Base-by-base conservation (phyloP, 345 rosid species). In the Gossypium sturtianum region DNA sequence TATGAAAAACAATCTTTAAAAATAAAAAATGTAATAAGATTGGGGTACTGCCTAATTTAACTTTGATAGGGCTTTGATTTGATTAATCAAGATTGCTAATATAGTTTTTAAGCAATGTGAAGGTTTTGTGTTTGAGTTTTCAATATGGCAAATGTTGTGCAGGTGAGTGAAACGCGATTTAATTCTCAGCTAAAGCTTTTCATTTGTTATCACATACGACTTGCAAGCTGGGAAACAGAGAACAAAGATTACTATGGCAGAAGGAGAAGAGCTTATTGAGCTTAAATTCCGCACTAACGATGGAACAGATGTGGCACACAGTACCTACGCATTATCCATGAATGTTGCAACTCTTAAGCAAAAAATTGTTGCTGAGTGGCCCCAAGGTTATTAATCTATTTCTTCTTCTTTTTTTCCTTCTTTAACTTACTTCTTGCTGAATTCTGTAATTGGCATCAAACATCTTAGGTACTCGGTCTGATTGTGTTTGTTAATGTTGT, bases 331-430 rank as follows among this genome's bases (percentile, higher is more conserved):
- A 8, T 64, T 76, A 38, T 81, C 86, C 66, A 81, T 58, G 47
- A 79, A 82, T 12, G 71, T 84, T 67, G 79, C 82, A 74, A 61
- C 62, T 72, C 84, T 84, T 53, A 81, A 84, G 81, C 82, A 81
- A 75, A 79, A 70, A 75, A 74, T 81, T 44, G 75, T 84, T 77
- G 66, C 86, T 49, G 82, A 81, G 78, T 84, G 86, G 86, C 86
- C 86, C 15, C 80, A 72, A 84, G 86, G 86, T 84, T 43, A 65
- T 51, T 19, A 25, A 22, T 75, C 57, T 75, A 49, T 34, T 15
- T 19, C 38, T 58, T 48, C 61, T 20, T 59, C 2, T 27, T 11
- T 34, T 34, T 34, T 4, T 4, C 41, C 41, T 4, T 34, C 41
- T 16, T 75, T 38, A 13, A 38, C 64, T 56, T 56, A 16, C 68